Evolutionary conservation across 768 basidiomycete genomes (phyloP), one percentile per base, ranked within the genome.

Genomic region (Rossbeevera mucosa): DNA sequence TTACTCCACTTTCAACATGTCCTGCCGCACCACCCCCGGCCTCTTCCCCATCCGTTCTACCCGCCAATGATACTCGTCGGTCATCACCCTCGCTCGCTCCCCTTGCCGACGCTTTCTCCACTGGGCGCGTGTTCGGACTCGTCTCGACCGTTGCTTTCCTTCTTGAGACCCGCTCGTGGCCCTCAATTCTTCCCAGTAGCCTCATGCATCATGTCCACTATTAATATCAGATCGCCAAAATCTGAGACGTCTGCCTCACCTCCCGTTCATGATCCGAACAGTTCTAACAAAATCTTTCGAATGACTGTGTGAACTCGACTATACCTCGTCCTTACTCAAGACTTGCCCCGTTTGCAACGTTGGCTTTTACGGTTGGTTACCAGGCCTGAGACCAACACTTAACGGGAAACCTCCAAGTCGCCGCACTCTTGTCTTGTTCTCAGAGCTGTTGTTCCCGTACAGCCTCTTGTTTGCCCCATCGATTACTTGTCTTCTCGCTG

Each of bases 181-280:
- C 5, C 50, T 43, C 20, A 16, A 1, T 28, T 29, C 58, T 56
- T 49, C 48, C 42, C 33, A 50, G 48, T 52, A 18, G 64, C 64
- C 64, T 65, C 63, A 47, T 57, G 66, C 54, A 66, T 68, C 64
- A 56, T 64, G 65, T 14, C 56, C 56, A 38, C 48, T 52, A 55
- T 64, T 67, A 22, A 67, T 67, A 65, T 68, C 64, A 59, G 66
- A 60, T 68, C 61, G 61, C 63, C 57, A 64, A 51, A 30, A 51
- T 51, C 56, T 56, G 36, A 38, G 36, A 38, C 38, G 3, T 51
- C 47, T 54, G 64, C 66, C 66, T 66, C 64, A 45, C 64, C 61
- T 18, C 33, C 24, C 45, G 12, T 46, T 65, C 64, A 62, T 66
- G 66, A 66, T 67, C 66, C 66, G 64, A 51, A 50, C 36, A 38